Conservation (phyloP, 1,139 yeast genomes). For the Taphrina pruni region DNA sequence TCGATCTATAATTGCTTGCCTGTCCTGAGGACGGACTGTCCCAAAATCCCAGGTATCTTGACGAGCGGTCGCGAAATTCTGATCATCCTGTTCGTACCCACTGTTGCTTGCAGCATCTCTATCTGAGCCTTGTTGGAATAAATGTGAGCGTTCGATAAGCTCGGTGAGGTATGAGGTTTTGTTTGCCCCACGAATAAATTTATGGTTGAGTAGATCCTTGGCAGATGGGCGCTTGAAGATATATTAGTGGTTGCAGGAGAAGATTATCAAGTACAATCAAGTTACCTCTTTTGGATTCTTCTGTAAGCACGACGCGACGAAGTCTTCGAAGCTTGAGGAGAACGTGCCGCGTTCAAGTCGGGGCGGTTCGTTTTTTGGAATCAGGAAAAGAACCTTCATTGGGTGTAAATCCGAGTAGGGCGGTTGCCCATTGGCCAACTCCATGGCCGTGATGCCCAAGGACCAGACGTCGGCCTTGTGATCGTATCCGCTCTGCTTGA, state of each 20-base stretch:
- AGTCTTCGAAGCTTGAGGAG: constrained; percentile 63
- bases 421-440: constrained; percentile 72
- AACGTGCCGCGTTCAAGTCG: constrained; percentile 57
- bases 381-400: constrained; percentile 71
- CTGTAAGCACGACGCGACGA: constrained; percentile 64
- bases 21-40: constrained; percentile 15
- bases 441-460: constrained; percentile 80
- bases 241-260: neutral
- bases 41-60: constrained; percentile 37
- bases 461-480: constrained; percentile 91
- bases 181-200: constrained; percentile 45
- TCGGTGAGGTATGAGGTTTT: constrained; percentile 44
- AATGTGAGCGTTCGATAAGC: constrained; percentile 41
- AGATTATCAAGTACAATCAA: neutral
- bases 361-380: constrained; percentile 76
- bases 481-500: constrained; percentile 61
- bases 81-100: constrained; percentile 17
- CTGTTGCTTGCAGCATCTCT: constrained; percentile 5
- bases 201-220: constrained; percentile 46
- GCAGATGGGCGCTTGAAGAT: constrained; percentile 47
- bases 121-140: neutral
- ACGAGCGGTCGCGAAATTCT: constrained; percentile 6
- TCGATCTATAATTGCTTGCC: constrained; percentile 21
- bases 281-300: constrained; percentile 59
- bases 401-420: constrained; percentile 75